Evolutionary conservation across 2,329 filamentous ascomycete genomes (phyloP).

Genomic region (Clonostachys rosea): DNA sequence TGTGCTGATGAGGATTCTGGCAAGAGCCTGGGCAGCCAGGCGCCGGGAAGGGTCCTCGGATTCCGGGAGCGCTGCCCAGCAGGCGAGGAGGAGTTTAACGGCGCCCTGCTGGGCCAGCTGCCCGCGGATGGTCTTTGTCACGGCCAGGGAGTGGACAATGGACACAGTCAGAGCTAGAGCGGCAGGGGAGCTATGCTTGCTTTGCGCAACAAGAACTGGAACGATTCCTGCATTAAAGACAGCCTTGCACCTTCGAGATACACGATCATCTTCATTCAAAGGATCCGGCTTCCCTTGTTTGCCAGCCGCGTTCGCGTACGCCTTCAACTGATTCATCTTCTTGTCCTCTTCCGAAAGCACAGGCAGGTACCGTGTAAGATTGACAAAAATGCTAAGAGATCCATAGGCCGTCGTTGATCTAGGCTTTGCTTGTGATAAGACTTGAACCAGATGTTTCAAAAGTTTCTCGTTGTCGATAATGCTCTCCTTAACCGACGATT

Average conservation of each 20-base stretch:
- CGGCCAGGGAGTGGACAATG: constrained; percentile 74
- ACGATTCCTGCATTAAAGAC: constrained; percentile 77
- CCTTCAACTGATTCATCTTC: constrained; percentile 86
- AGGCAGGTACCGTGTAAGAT: constrained; percentile 78
- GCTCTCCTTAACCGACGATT: constrained; percentile 78
- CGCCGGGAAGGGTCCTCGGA: constrained; percentile 41
- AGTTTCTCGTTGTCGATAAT: constrained; percentile 66
- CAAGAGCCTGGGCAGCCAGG: constrained; percentile 73
- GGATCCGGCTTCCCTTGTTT: constrained; percentile 56
- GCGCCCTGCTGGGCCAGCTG: constrained; percentile 90
- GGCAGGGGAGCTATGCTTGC: constrained; percentile 66
- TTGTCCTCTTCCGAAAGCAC: constrained; percentile 83
- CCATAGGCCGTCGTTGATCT: constrained; percentile 77
- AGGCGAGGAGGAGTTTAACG: constrained; percentile 74
- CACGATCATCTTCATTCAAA: constrained; percentile 72
- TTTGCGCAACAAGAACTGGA: constrained; percentile 71
- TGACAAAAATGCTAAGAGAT: constrained; percentile 77
- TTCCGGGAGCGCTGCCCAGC: constrained; percentile 58
- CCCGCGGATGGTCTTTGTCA: constrained; percentile 69
- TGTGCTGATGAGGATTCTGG: constrained; percentile 80
- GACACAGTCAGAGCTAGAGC: constrained; percentile 69
- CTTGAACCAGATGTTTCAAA: constrained; percentile 63
- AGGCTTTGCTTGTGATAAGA: constrained; percentile 51
- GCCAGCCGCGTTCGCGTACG: constrained; percentile 84
- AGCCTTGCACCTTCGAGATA: constrained; percentile 68